phyloP scores from a whole-genome alignment of 2,329 filamentous ascomycete genomes.

The Pseudomassariella vexata region DNA sequence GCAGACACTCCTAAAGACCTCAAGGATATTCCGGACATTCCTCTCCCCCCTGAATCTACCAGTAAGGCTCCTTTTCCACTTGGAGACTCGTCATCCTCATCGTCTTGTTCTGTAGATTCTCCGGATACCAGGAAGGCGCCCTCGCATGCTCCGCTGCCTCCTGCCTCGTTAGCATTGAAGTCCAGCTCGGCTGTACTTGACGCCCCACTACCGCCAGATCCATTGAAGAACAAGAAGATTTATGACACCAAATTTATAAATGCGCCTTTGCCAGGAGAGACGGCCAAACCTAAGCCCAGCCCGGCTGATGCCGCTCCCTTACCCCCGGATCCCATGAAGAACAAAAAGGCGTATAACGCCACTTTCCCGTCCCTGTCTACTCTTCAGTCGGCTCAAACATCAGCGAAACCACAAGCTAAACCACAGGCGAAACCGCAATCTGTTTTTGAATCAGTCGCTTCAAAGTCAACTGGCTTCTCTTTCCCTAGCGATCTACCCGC shows the following conservation, averaged over 20 bases:
- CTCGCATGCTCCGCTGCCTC: conserved; percentile 24
- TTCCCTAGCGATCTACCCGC: conserved; percentile 24
- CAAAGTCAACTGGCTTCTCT: conserved; percentile 16
- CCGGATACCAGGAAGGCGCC: conserved; percentile 14
- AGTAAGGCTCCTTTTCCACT: conserved; percentile 46
- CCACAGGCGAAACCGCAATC: conserved; percentile 4
- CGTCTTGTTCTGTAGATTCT: conserved; percentile 32
- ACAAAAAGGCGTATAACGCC: conserved; percentile 22
- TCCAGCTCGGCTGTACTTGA: conserved; percentile 16
- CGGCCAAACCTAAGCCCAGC: conserved; percentile 14
- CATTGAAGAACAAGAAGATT: conserved; percentile 27
- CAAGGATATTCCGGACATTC: conserved; percentile 25
- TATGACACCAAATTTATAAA: conserved; percentile 20
- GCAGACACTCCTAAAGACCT: conserved; percentile 24
- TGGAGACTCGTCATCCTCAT: conserved; percentile 48
- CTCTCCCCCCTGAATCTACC: conserved; percentile 49
- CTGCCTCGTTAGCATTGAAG: conserved; percentile 23
- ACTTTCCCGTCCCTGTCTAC: conserved; percentile 16
- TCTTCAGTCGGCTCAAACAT: background rate
- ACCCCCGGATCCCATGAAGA: conserved; percentile 31
- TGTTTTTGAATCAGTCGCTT: conserved; percentile 3
- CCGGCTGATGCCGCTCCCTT: conserved; percentile 29
- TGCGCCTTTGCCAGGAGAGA: conserved; percentile 20
- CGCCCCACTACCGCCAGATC: conserved; percentile 38
- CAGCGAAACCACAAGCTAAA: too few species aligned